Evolutionary conservation across 2,329 filamentous ascomycete genomes (phyloP), one percentile per base, ranked within the genome.

Genomic region (Fusarium keratoplasticum): DNA sequence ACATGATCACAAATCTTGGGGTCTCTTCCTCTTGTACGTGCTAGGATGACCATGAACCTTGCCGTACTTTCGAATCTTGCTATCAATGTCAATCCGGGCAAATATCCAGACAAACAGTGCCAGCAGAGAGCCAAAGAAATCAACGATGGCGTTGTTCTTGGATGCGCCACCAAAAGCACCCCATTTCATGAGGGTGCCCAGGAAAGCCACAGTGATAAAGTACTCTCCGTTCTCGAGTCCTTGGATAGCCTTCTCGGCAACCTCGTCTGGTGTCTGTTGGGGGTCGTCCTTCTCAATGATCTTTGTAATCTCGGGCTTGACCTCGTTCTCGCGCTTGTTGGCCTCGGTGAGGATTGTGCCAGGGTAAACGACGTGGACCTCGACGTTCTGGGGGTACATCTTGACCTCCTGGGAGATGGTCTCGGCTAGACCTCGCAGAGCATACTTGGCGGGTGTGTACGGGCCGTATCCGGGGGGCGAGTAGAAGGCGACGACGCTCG

Each of bases 401-500:
- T 95, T 87, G 50, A 97, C 86, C 84, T 99, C 96, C 80, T 96
- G 94, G 25, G 90, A 91, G 59, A 99, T 86, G 0, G 92, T 92
- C 81, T 99, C 96, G 63, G 93, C 93, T 16, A 99, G 87, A 18
- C 91, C 92, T 67, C 95, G 91, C 75, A 99, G 87, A 2, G 96
- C 96, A 63, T 92, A 92, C 84, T 99, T 99, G 65, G 93, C 88
- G 4, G 96, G 94, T 1, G 91, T 89, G 83, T 99, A 99, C 0
- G 94, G 89, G 0, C 87, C 88, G 83, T 99, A 99, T 29, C 96
- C 96, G 14, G 92, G 89, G 36, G 98, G 82, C 14, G 94, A 90
- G 77, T 93, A 91, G 77, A 98, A 93, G 2, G 93, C 93, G 20
- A 92, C 84, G 7, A 92, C 89, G 25, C 93, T 96, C 18, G 92